Conservation (phyloP, 2,329 filamentous ascomycete species). For the Pleurostoma richardsiae region DNA sequence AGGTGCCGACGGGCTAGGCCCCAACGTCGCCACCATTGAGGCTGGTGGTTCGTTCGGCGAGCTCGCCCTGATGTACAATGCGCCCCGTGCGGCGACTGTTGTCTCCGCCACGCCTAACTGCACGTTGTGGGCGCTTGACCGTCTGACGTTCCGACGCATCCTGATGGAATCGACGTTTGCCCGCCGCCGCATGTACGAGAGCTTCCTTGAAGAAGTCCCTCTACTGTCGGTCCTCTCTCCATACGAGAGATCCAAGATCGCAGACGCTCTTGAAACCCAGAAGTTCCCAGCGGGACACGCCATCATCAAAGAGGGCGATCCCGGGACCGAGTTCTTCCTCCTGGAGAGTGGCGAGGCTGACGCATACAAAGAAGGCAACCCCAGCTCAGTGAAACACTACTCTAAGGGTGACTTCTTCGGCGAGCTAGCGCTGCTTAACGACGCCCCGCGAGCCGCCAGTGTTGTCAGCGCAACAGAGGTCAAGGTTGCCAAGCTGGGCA, state of each 20-base stretch:
- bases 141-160: conserved; percentile 94
- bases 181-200: conserved; percentile 93
- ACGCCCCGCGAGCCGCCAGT: conserved; percentile 87
- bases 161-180: conserved; percentile 98
- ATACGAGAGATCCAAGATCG: conserved; percentile 96
- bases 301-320: conserved; percentile 90
- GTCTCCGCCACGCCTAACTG: conserved; percentile 73
- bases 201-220: conserved; percentile 90
- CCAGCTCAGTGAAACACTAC: conserved; percentile 72
- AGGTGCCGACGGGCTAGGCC: conserved; percentile 76
- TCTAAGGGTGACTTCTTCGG: conserved; percentile 95
- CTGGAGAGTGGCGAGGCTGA: conserved; percentile 83
- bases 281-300: conserved; percentile 75
- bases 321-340: conserved; percentile 86
- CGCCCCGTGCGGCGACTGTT: conserved; percentile 90
- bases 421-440: conserved; percentile 87
- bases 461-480: conserved; percentile 80
- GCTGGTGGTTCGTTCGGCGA: conserved; percentile 94
- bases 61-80: conserved; percentile 97
- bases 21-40: conserved; percentile 75
- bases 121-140: conserved; percentile 90
- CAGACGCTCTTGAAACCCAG: conserved; percentile 87
- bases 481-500: conserved; percentile 88
- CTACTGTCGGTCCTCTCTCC: conserved; percentile 77
- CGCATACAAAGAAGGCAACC: conserved; percentile 72